phyloP scores from a whole-genome alignment of 169 alveolate genomes.

The Plasmodium relictum region DNA sequence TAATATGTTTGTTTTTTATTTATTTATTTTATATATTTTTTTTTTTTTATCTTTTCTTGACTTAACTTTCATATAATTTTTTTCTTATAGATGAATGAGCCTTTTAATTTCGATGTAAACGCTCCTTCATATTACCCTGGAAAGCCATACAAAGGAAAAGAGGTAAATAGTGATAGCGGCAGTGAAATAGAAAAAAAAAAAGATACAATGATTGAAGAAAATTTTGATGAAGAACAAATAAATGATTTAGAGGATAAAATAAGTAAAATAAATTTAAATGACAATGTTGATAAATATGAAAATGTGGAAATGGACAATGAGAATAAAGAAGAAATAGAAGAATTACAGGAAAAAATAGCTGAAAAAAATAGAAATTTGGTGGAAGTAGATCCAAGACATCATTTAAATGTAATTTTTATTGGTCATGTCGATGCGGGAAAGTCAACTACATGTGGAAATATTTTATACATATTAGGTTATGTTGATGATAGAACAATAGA shows the following conservation, averaged over 20 bases:
- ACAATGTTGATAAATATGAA: conserved; percentile 4
- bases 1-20: not conserved
- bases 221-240: not conserved
- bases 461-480: conserved; percentile 92
- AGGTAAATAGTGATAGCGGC: not conserved
- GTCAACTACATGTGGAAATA: conserved; percentile 98
- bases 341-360: conserved; percentile 10
- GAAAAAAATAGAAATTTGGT: conserved; percentile 66
- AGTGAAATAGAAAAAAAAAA: not conserved
- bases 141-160: conserved; percentile 27
- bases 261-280: not conserved
- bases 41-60: not conserved
- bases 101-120: conserved; percentile 58
- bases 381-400: conserved; percentile 92
- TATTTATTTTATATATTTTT: not conserved
- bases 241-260: conserved; percentile 13
- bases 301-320: conserved; percentile 8
- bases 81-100: conserved; percentile 57
- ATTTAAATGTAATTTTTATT: conserved; percentile 97
- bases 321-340: conserved; percentile 23
- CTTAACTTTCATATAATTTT: not conserved
- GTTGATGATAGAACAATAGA: conserved; percentile 97
- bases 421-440: conserved; percentile 99
- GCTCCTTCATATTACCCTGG: conserved; percentile 76
- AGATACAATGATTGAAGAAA: not conserved